A percentile compares a stretch with the other conserved stretches of the same genome.
These are phyloP conservation scores for Dendrothele bispora DNA, from an alignment of 768 basidiomycete species.

Conservation along the genomic window DNA sequence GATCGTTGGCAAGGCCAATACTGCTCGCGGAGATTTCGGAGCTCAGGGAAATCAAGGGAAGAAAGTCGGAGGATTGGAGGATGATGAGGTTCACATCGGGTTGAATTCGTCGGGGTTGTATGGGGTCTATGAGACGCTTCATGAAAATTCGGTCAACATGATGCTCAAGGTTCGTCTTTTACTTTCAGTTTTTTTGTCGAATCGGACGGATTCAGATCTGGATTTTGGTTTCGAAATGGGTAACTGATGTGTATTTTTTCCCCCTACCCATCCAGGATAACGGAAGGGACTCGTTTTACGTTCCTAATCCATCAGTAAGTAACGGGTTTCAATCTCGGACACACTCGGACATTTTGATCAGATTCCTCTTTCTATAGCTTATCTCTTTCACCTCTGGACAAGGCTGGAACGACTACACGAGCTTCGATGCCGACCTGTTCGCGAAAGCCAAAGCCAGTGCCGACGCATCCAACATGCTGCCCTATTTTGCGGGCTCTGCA, in stretches of 20 bases:
- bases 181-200: neutral
- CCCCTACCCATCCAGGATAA: no score
- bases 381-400: slow-evolving; percentile 36
- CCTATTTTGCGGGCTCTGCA: slow-evolving; percentile 41
- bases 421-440: slow-evolving; percentile 31
- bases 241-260: no score
- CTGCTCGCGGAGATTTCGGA: slow-evolving; percentile 21
- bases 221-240: no score
- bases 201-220: no score
- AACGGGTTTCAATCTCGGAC: neutral
- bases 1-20: slow-evolving; percentile 31
- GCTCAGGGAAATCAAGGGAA: slow-evolving; percentile 16
- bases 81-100: slow-evolving; percentile 18
- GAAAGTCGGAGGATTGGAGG: slow-evolving; percentile 18
- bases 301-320: slow-evolving; percentile 40
- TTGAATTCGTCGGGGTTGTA: slow-evolving; percentile 28
- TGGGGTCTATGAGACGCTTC: slow-evolving; percentile 24
- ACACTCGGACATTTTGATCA: neutral
- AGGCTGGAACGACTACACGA: slow-evolving; percentile 38
- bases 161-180: slow-evolving; percentile 28
- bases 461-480: slow-evolving; percentile 40
- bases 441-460: slow-evolving; percentile 33
- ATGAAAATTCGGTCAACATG: slow-evolving; percentile 38
- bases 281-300: slow-evolving; percentile 36
- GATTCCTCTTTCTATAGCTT: slow-evolving; percentile 19